Conservation (phyloP, 805 yeast species). For the Yamadazyma akitaensis region DNA sequence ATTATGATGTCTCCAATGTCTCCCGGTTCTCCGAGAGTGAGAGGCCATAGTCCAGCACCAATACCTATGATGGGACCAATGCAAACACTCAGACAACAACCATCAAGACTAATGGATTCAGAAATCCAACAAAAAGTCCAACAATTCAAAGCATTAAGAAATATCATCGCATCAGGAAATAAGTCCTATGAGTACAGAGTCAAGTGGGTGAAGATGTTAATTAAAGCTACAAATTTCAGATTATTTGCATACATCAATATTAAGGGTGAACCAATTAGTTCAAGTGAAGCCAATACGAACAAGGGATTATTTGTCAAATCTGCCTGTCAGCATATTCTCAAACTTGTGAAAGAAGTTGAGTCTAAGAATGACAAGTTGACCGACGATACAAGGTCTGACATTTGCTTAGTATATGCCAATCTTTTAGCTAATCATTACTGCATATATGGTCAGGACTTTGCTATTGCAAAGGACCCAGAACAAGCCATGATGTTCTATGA, state of each 20-base stretch:
- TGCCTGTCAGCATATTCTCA: constrained; percentile 33
- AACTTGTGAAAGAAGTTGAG: constrained; percentile 34
- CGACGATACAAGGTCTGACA: constrained; percentile 25
- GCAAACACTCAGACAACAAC: not conserved
- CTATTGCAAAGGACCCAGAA: constrained; percentile 25
- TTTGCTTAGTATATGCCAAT: constrained; percentile 36
- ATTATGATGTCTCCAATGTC: not conserved
- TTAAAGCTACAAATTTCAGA: constrained; percentile 36
- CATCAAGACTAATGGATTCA: constrained; percentile 16
- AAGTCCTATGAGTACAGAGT: constrained; percentile 40
- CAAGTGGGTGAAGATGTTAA: constrained; percentile 42
- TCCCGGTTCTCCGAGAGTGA: not conserved
- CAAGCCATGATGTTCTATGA: constrained; percentile 30
- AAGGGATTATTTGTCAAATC: constrained; percentile 38
- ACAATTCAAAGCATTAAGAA: constrained; percentile 32
- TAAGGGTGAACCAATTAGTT: constrained; percentile 34
- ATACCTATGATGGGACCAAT: not conserved
- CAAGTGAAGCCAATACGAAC: constrained; percentile 28
- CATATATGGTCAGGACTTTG: constrained; percentile 35
- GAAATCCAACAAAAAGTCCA: constrained; percentile 30
- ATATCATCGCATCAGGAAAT: constrained; percentile 38
- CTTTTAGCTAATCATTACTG: constrained; percentile 34
- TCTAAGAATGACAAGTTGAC: constrained; percentile 14
- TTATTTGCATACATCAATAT: constrained; percentile 41
- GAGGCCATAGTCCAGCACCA: not conserved